These are phyloP conservation scores for Castanea crenata DNA, from an alignment of 306 rosid species.

Conservation along the genomic window DNA sequence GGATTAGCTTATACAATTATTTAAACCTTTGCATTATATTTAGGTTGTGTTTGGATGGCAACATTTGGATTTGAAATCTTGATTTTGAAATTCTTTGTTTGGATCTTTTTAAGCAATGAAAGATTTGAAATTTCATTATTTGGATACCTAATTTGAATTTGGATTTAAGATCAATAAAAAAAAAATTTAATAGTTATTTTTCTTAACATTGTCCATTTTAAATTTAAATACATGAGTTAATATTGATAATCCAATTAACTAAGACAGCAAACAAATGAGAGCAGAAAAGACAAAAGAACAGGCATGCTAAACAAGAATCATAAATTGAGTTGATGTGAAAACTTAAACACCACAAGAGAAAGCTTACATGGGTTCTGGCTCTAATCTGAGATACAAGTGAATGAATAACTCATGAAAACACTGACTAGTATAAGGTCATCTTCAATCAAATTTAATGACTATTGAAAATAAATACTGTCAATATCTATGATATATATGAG, in stretches of 20 bases:
- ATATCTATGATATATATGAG: background rate
- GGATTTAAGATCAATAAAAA: no score
- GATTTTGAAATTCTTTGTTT: no score
- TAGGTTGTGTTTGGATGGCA: no score
- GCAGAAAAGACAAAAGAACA: background rate
- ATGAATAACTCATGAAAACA: background rate
- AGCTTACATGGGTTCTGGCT: background rate
- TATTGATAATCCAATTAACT: background rate
- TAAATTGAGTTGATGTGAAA: background rate
- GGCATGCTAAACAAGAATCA: background rate
- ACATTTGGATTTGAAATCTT: no score
- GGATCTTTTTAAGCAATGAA: no score
- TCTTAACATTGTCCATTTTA: no score
- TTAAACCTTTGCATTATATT: no score
- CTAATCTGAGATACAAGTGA: background rate
- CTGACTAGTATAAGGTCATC: background rate
- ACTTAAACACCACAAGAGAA: background rate
- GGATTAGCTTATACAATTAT: rapidly evolving
- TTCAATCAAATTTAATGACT: background rate
- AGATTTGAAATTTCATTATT: no score
- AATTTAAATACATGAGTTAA: no score
- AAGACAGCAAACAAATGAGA: background rate
- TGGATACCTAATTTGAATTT: no score
- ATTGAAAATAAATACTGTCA: background rate
- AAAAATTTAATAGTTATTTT: no score